phyloP scores from a whole-genome alignment of 192 early-diverging fungal species.

The Mortierella alpina region DNA sequence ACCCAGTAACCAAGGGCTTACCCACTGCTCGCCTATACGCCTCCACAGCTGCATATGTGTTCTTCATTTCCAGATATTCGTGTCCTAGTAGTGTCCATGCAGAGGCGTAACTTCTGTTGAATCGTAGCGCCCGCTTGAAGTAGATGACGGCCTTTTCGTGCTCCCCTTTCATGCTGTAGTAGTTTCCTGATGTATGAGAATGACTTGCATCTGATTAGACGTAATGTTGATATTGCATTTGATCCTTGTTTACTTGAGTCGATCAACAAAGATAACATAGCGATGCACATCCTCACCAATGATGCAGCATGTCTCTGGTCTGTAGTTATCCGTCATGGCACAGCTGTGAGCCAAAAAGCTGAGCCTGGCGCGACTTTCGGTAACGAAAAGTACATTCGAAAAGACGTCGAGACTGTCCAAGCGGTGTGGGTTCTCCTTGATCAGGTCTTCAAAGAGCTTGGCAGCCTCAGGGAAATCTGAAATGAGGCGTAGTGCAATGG shows the following conservation, averaged over 20 bases:
- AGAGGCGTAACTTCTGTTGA: conserved; percentile 78
- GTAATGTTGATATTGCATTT: not conserved
- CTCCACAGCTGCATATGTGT: conserved; percentile 88
- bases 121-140: conserved; percentile 85
- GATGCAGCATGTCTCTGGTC: conserved; percentile 89
- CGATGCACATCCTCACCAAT: conserved; percentile 70
- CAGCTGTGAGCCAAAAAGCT: conserved; percentile 82
- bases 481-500: not conserved
- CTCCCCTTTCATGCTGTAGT: conserved; percentile 84
- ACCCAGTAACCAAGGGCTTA: conserved; percentile 31
- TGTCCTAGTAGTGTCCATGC: conserved; percentile 97
- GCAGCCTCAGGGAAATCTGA: conserved; percentile 80
- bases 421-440: conserved; percentile 76
- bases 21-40: conserved; percentile 87
- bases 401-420: conserved; percentile 87
- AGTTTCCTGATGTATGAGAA: conserved; percentile 72
- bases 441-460: conserved; percentile 75
- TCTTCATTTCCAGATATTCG: conserved; percentile 94
- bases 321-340: conserved; percentile 76
- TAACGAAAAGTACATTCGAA: conserved; percentile 89
- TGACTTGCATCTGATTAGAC: too few species aligned
- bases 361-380: conserved; percentile 76
- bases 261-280: not conserved
- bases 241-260: not conserved
- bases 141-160: conserved; percentile 87